Evolutionary conservation across 495 filamentous ascomycete genomes (phyloP).

Genomic region (Aspergillus carlsbadensis): DNA sequence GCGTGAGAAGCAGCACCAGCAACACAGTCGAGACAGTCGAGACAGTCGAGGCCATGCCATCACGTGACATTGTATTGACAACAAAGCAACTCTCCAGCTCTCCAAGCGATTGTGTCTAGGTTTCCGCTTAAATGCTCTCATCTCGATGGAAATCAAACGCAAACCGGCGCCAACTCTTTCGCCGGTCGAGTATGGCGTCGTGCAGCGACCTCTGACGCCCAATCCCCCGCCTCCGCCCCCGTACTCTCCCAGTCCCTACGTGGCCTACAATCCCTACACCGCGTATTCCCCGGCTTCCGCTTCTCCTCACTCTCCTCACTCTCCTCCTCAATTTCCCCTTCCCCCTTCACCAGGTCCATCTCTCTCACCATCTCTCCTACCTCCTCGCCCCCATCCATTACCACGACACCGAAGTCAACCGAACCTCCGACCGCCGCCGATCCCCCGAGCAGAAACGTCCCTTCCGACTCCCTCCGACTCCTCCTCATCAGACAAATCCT

Average conservation of each 20-base stretch:
- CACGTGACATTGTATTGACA: too few relatives aligned
- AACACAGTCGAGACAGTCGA: too few relatives aligned
- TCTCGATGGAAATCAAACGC: slow-evolving; percentile 12
- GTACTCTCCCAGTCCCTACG: neutral
- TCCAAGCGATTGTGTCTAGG: neutral
- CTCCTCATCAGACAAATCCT: slow-evolving; percentile 32
- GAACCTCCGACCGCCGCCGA: slow-evolving; percentile 2
- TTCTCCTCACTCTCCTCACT: slow-evolving; percentile 2
- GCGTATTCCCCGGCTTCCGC: neutral
- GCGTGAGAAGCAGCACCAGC: too few relatives aligned
- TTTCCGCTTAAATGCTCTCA: neutral
- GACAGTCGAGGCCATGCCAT: too few relatives aligned
- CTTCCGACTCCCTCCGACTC: slow-evolving; percentile 5
- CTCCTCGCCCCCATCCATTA: slow-evolving; percentile 4
- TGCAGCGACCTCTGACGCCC: slow-evolving; percentile 7
- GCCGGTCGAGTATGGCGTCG: neutral
- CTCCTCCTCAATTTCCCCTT: neutral
- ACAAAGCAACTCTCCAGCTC: too few relatives aligned
- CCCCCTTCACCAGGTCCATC: neutral
- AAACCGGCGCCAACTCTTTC: slow-evolving; percentile 6
- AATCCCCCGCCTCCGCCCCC: slow-evolving; percentile 5
- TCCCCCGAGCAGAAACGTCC: slow-evolving; percentile 11
- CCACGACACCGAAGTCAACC: slow-evolving; percentile 14
- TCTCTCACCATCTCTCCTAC: slow-evolving; percentile 5
- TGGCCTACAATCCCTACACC: neutral